Conservation (phyloP, 371 early-diverging fungal species). For the Rhizopus stolonifer region DNA sequence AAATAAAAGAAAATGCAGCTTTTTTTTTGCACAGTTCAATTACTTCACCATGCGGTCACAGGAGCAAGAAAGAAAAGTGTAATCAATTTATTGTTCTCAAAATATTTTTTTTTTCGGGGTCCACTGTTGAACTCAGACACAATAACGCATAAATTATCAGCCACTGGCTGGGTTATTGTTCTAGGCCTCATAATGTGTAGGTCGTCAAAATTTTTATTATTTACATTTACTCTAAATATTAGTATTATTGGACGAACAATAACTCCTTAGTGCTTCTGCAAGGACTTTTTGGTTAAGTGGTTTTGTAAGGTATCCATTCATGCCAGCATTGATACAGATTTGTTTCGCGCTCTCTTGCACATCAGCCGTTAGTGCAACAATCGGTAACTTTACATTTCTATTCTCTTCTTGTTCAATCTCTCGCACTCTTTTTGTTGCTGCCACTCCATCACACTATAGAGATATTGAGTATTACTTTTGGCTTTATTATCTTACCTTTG, state of each 20-base stretch:
- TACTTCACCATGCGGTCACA: constrained; percentile 1
- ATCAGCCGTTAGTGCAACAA: constrained; percentile 47
- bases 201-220: neutral
- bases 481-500: constrained; percentile 30
- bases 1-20: too few species aligned
- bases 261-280: constrained; percentile 27
- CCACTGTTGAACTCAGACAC: too few species aligned
- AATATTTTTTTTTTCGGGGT: too few species aligned
- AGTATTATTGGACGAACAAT: constrained; percentile 12
- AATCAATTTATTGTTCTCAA: too few species aligned
- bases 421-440: constrained; percentile 40
- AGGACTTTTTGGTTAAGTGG: constrained; percentile 39
- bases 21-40: neutral
- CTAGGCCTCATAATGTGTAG: too few species aligned
- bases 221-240: neutral
- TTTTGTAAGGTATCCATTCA: constrained; percentile 48
- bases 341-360: constrained; percentile 50
- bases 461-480: too few species aligned
- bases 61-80: neutral
- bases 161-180: too few species aligned
- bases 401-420: constrained; percentile 28
- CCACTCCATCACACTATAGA: constrained; percentile 47
- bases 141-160: too few species aligned
- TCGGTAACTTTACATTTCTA: constrained; percentile 22
- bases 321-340: constrained; percentile 49